Evolutionary conservation across 306 rosid species (phyloP).

Genomic region (Acacia confusa): DNA sequence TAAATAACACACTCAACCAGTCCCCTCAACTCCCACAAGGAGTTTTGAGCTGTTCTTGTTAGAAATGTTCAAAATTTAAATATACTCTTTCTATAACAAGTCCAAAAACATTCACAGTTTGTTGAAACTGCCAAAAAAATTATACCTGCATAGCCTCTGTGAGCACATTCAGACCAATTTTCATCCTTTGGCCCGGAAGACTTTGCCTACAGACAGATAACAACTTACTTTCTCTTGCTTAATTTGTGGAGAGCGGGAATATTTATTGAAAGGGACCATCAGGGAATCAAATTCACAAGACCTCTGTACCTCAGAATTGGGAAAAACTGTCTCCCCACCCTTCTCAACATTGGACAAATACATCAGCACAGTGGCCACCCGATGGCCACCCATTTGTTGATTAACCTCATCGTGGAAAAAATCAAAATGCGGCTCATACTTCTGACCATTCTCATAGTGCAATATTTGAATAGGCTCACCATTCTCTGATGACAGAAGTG

Average conservation of each 20-base stretch:
- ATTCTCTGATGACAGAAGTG: slow-evolving; percentile 57
- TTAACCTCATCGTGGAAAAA: slow-evolving; percentile 81
- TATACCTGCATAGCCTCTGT: slow-evolving; percentile 79
- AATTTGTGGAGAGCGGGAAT: background rate
- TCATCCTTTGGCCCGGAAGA: slow-evolving; percentile 52
- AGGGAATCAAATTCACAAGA: slow-evolving; percentile 17
- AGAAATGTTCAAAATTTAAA: background rate
- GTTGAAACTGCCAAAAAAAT: background rate
- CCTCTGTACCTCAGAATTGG: slow-evolving; percentile 60
- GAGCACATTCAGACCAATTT: slow-evolving; percentile 73
- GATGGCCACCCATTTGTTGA: slow-evolving; percentile 80
- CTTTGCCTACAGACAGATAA: slow-evolving; percentile 43
- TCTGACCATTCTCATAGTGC: slow-evolving; percentile 85
- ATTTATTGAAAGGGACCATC: background rate
- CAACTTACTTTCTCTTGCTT: background rate
- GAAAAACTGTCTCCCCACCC: slow-evolving; percentile 98
- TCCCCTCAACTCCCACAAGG: background rate
- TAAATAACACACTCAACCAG: background rate
- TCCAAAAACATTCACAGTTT: background rate
- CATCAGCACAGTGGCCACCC: slow-evolving; percentile 91
- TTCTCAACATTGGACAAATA: slow-evolving; percentile 82
- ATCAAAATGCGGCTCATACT: slow-evolving; percentile 91
- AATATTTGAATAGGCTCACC: slow-evolving; percentile 92
- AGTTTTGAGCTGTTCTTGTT: background rate
- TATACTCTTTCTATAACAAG: background rate